Base-by-base conservation (phyloP, 1,139 yeast genomes). In the Nadsonia starkeyi-henricii region DNA sequence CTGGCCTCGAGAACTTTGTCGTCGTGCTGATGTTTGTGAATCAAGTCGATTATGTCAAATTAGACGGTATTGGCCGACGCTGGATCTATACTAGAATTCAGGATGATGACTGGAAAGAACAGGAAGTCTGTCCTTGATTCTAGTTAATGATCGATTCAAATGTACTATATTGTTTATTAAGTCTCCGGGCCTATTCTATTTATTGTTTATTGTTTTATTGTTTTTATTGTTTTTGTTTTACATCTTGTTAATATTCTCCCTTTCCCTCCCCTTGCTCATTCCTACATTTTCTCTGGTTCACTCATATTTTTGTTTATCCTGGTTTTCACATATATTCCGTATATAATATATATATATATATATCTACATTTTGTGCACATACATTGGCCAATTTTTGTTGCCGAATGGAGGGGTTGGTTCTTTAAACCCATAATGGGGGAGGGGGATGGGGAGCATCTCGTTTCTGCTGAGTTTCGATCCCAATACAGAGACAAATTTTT, bases 1-100 rank as follows among this genome's bases (percentile, higher is more conserved):
- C 75, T 37, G 95, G 93, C 1, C 69, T 75, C 51, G 79, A 76
- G 58, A 79, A 84, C 62, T 85, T 82, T 62, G 77, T 79, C 1
- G 77, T 84, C 23, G 74, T 83, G 33, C 80, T 83, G 37, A 64
- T 85, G 69, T 78, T 84, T 58, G 74, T 81, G 41, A 83, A 85
- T 50, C 68, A 72, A 48, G 94, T 82, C n/a, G 95, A 85, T 62
- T 73, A 73, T 57, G 74, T 79, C 51, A 81, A 79, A 55, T 67
- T 80, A 54, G 54, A 55, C 28, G 57, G 49, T 7, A 61, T 52
- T 42, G 67, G 63, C n/a, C 57, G 63, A 33, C 70, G 89, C 55
- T 71, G 70, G 49, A 62, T 44, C 45, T 46, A 47, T 57, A 73
- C 74, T 51, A 72, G 79, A 56, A 75, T 73, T 52, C 72, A 67